Percentiles rank a stretch among this genome's conserved stretches.
These are phyloP conservation scores for Thelephora terrestris DNA, from an alignment of 1,284 basidiomycete species.

Conservation along the genomic window DNA sequence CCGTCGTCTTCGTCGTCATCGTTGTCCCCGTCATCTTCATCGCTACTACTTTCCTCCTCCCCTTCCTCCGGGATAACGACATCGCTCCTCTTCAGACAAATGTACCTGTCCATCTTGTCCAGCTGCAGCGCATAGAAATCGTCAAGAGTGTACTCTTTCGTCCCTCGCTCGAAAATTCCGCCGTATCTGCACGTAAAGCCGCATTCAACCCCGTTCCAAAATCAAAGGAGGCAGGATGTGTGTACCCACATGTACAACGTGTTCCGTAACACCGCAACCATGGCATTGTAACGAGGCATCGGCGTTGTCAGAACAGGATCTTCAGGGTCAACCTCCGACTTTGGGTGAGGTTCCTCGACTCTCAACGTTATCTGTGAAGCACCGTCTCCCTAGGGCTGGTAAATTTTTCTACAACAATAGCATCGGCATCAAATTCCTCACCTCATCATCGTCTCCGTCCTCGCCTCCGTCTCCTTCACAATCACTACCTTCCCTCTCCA, in stretches of 20 bases:
- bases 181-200: conserved; percentile 51
- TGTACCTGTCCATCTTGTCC: conserved; percentile 73
- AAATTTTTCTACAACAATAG: not conserved
- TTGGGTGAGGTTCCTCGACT: conserved; percentile 5
- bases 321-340: conserved; percentile 43
- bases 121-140: conserved; percentile 73
- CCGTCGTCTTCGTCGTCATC: conserved; percentile 36
- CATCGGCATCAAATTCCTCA: conserved; percentile 3
- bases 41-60: conserved; percentile 50
- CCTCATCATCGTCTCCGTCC: conserved; percentile 21
- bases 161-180: conserved; percentile 75
- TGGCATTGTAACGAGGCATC: conserved; percentile 81
- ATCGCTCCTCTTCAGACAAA: conserved; percentile 60
- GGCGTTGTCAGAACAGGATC: conserved; percentile 69
- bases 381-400: not conserved
- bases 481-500: conserved; percentile 23
- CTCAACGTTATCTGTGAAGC: not conserved
- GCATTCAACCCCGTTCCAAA: not conserved
- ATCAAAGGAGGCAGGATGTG: conserved; percentile 1
- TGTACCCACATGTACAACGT: conserved; percentile 72
- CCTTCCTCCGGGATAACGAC: conserved; percentile 53
- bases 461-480: conserved; percentile 20
- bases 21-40: conserved; percentile 41
- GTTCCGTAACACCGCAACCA: conserved; percentile 82
- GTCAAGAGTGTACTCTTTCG: conserved; percentile 78